phyloP scores from a whole-genome alignment of 202 grass and related monocot genomes.

The Saccharum hybrid region DNA sequence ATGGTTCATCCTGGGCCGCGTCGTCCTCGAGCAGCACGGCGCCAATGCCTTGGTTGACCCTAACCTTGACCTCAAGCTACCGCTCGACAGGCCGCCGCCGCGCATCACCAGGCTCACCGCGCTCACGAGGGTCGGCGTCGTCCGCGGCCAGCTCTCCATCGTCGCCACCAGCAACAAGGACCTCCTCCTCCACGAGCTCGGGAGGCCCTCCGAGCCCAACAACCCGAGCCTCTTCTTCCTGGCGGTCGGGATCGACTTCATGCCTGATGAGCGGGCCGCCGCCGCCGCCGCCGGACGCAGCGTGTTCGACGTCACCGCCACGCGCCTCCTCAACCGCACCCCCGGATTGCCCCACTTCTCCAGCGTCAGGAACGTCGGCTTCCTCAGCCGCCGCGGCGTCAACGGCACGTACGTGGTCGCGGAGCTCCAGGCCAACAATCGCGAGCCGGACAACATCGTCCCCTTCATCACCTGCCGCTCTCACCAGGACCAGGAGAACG shows the following conservation, averaged over 20 bases:
- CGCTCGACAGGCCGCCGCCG: neutral
- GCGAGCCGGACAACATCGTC: neutral
- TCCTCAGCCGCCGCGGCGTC: neutral
- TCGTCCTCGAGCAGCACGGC: neutral
- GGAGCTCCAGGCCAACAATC: constrained; percentile 15
- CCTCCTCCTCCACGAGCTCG: neutral
- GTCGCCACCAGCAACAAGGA: neutral
- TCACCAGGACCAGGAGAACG: no score
- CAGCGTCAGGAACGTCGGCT: neutral
- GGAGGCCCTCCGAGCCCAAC: neutral
- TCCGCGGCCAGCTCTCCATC: neutral
- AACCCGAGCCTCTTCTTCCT: neutral
- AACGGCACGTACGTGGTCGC: neutral
- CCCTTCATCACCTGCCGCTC: neutral
- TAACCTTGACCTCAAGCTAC: neutral
- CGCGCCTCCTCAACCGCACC: neutral
- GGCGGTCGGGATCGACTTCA: neutral
- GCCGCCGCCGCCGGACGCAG: neutral
- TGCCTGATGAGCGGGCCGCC: neutral
- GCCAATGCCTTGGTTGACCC: neutral
- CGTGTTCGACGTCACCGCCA: neutral
- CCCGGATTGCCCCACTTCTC: neutral
- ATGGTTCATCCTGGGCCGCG: neutral
- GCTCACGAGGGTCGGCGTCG: neutral
- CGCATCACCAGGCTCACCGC: neutral